Conservation (phyloP, 371 early-diverging fungal genomes). For the Aphelidium insulamus region DNA sequence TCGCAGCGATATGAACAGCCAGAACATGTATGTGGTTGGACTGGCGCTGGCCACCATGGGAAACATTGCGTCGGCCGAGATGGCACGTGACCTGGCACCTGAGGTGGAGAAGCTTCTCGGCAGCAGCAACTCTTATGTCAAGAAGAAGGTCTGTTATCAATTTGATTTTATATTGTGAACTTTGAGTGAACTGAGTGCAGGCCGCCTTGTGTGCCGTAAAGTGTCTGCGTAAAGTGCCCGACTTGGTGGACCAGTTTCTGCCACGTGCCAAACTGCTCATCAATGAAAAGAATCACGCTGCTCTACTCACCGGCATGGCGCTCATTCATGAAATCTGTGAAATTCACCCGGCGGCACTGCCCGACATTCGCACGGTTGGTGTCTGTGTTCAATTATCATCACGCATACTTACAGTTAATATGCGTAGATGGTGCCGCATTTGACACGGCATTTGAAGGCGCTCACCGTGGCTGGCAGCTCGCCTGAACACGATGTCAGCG, state of each 20-base stretch:
- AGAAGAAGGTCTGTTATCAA: constrained; percentile 61
- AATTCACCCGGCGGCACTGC: constrained; percentile 34
- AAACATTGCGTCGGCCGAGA: constrained; percentile 80
- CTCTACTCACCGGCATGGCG: constrained; percentile 75
- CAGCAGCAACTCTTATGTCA: constrained; percentile 72
- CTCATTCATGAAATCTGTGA: constrained; percentile 74
- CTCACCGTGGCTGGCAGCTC: constrained; percentile 67
- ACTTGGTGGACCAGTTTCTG: constrained; percentile 66
- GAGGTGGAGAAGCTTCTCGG: constrained; percentile 83
- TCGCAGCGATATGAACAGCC: constrained; percentile 71
- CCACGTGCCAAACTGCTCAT: constrained; percentile 43
- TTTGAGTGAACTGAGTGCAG: constrained; percentile 12
- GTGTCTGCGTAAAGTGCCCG: constrained; percentile 77
- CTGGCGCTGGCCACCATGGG: constrained; percentile 86
- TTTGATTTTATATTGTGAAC: neutral
- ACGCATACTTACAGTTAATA: neutral
- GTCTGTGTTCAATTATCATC: neutral
- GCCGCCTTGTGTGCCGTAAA: constrained; percentile 82
- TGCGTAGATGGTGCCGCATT: constrained; percentile 46
- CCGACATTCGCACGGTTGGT: constrained; percentile 37
- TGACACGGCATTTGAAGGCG: constrained; percentile 69
- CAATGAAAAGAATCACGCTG: constrained; percentile 86
- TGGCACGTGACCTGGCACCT: constrained; percentile 77
- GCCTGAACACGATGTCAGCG: constrained; percentile 91
- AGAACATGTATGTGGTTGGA: constrained; percentile 85